phyloP scores from a whole-genome alignment of 139 green algal genomes.

The Gonium pectorale region DNA sequence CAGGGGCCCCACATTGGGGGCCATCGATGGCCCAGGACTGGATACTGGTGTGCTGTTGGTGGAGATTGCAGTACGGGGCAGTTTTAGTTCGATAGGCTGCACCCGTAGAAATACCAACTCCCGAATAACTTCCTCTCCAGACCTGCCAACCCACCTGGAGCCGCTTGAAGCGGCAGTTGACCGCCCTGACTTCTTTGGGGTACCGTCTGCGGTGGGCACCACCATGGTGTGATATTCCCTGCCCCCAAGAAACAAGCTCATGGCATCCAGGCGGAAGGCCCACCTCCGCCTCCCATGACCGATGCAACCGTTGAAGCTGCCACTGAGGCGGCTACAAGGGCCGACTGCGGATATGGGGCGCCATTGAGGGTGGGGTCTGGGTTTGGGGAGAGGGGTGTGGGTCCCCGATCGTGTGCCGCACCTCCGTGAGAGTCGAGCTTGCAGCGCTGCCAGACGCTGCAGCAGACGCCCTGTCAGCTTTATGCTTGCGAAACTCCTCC shows the following conservation, averaged over 20 bases:
- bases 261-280: too few species aligned
- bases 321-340: neutral
- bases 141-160: neutral
- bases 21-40: too few species aligned
- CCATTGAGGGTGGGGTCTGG: too few species aligned
- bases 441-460: neutral
- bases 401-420: too few species aligned
- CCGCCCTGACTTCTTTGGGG: too few species aligned
- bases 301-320: neutral
- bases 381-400: too few species aligned
- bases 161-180: too few species aligned
- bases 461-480: neutral
- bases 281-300: too few species aligned
- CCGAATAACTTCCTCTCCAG: neutral
- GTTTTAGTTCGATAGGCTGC: neutral
- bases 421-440: neutral
- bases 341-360: neutral
- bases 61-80: neutral
- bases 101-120: neutral
- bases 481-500: constrained; percentile 26
- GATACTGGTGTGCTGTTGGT: neutral
- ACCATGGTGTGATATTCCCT: too few species aligned
- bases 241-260: too few species aligned
- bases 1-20: neutral
- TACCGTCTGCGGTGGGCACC: too few species aligned